A percentile compares a stretch with the other conserved stretches of the same genome.
Conservation (phyloP, 257 asterid species). For the Coffea eugenioides region DNA sequence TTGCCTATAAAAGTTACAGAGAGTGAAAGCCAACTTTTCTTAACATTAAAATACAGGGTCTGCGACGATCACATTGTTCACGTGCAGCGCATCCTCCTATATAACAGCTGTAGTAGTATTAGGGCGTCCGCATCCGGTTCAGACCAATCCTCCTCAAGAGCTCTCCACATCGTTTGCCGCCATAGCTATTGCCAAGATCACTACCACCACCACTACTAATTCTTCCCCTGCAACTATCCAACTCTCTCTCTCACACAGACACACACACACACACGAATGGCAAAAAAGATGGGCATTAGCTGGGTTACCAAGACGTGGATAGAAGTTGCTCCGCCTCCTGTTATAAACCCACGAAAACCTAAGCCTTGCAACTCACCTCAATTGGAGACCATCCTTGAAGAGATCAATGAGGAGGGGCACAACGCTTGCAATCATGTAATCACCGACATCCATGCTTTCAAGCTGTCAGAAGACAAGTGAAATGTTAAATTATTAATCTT, state of each 20-base stretch:
- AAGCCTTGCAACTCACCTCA: constrained; percentile 25
- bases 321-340: constrained; percentile 30
- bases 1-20: no score
- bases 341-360: constrained; percentile 26
- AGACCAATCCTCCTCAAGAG: neutral
- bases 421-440: neutral
- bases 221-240: no score
- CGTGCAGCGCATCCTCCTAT: neutral
- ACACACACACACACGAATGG: constrained; percentile 11
- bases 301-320: constrained; percentile 16
- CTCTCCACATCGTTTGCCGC: neutral
- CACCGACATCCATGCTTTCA: no score
- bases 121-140: no score
- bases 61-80: constrained; percentile 7
- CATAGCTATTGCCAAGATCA: neutral
- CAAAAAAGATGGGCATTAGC: constrained; percentile 8
- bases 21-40: neutral
- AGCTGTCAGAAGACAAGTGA: no score
- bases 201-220: no score
- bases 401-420: constrained; percentile 17
- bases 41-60: neutral
- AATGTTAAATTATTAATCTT: no score
- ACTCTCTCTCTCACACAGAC: no score
- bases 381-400: constrained; percentile 34
- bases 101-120: no score